Conservation (phyloP, 768 basidiomycete species). For the Clitopilus hobsonii region DNA sequence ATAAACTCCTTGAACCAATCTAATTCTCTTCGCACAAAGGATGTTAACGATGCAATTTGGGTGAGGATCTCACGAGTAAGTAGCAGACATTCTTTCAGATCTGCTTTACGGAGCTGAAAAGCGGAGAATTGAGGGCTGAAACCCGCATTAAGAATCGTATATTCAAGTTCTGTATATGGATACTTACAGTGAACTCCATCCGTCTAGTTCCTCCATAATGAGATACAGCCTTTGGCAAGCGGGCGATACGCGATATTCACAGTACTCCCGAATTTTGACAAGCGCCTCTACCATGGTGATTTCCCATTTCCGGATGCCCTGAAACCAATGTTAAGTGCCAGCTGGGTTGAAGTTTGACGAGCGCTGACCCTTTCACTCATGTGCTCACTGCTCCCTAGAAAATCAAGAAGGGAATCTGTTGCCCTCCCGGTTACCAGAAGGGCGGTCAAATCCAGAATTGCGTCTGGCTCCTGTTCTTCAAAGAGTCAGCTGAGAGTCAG, state of each 20-base stretch:
- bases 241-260: constrained; percentile 65
- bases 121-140: constrained; percentile 29
- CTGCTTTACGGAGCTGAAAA: constrained; percentile 50
- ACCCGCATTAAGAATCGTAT: background rate
- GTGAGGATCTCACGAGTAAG: constrained; percentile 55
- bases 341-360: constrained; percentile 4
- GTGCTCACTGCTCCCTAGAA: constrained; percentile 72
- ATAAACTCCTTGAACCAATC: constrained; percentile 76
- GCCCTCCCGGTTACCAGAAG: constrained; percentile 67
- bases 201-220: constrained; percentile 71
- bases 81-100: constrained; percentile 49
- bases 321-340: constrained; percentile 17
- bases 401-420: constrained; percentile 70
- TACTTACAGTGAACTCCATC: constrained; percentile 69
- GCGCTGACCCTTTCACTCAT: constrained; percentile 73
- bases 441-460: constrained; percentile 66
- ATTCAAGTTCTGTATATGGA: background rate
- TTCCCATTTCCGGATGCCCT: constrained; percentile 87
- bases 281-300: constrained; percentile 65
- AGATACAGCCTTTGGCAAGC: constrained; percentile 76
- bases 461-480: constrained; percentile 55
- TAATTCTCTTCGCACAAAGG: constrained; percentile 62
- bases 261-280: constrained; percentile 66
- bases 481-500: constrained; percentile 9
- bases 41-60: constrained; percentile 63